Percentiles rank a stretch among this genome's conserved stretches.
Conservation (phyloP, 163 green algal genomes). For the Chlorella variabilis region DNA sequence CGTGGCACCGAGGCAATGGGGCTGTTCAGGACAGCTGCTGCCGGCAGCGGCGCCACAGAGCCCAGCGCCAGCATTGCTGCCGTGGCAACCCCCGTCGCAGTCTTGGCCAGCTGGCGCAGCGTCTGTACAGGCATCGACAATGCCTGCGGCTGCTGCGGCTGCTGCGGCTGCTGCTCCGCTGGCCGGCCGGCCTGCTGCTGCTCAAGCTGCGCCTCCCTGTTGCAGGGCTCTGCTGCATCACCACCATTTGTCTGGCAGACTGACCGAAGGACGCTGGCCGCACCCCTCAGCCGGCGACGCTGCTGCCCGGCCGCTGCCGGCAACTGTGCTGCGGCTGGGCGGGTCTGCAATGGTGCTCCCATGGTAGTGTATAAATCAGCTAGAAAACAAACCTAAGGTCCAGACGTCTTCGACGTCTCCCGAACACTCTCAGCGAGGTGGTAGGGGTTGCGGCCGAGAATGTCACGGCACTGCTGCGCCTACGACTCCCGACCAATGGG, state of each 20-base stretch:
- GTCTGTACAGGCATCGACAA: background rate
- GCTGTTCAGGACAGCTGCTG: conserved; percentile 76
- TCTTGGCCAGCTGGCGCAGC: background rate
- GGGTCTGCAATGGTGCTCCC: too few relatives aligned
- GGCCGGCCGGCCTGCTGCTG: background rate
- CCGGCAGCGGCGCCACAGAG: conserved; percentile 28
- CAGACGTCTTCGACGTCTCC: too few relatives aligned
- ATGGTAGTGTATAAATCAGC: too few relatives aligned
- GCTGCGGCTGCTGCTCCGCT: background rate
- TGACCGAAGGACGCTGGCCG: background rate
- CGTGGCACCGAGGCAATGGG: conserved; percentile 80
- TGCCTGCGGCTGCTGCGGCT: background rate
- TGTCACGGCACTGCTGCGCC: background rate
- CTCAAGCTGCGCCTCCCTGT: background rate
- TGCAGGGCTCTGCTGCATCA: background rate
- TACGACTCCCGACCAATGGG: background rate
- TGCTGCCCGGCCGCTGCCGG: background rate
- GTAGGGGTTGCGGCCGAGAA: background rate
- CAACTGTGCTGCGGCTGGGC: too few relatives aligned
- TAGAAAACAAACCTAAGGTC: too few relatives aligned
- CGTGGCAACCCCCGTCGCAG: background rate
- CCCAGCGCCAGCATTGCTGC: conserved; percentile 14
- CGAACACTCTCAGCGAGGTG: too few relatives aligned
- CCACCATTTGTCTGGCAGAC: too few relatives aligned
- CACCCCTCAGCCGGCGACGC: background rate